Evolutionary conservation across 1,139 yeast species (phyloP), one percentile per base, ranked within the genome.

Genomic region (Arxiozyma slooffiae): DNA sequence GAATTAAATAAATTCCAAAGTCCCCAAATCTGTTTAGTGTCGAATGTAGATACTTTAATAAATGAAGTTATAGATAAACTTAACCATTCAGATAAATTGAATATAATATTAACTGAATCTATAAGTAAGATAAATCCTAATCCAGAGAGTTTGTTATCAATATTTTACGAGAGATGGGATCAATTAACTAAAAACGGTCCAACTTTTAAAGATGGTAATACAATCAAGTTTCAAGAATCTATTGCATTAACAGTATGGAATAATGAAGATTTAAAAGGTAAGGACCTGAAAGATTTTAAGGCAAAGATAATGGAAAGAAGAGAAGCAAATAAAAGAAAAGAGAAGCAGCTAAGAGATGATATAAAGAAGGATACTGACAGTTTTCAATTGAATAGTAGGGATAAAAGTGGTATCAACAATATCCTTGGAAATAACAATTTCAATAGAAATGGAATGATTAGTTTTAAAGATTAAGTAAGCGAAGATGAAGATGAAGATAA

Each of bases 1-100:
- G 94, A 85, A 50, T 67, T 87, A 48, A 61, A 71, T 18, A 76
- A 71, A 47, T 66, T 78, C 48, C 70, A 77, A 8, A 87, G 95
- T 0, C 88, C 96, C 0, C 87, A 87, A 62, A 82, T 92, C 47
- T 82, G 92, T 3, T 80, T 92, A 56, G 86, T 90, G 24, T 79
- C 94, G 0, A 92, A 92, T 17, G 77, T 79, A 22, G 87, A 84
- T 43, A 44, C 57, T 8, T 53, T 62, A 18, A 41, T 64, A 6
- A 55, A 61, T 46, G 64, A 63, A 20, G 57, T 56, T 0, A 38
- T 90, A 51, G 71, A 76, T 41, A 74, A 73, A 42, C 63, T 86
- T 37, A 83, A 94, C 61, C 72, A 74, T 26, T 80, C 79, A 58
- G 85, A 81, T 40, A 77, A 77, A 50, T 82, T 85, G 1, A 80